Evolutionary conservation across 495 filamentous ascomycete species (phyloP).

Genomic region (Sphaerosporella brunnea): DNA sequence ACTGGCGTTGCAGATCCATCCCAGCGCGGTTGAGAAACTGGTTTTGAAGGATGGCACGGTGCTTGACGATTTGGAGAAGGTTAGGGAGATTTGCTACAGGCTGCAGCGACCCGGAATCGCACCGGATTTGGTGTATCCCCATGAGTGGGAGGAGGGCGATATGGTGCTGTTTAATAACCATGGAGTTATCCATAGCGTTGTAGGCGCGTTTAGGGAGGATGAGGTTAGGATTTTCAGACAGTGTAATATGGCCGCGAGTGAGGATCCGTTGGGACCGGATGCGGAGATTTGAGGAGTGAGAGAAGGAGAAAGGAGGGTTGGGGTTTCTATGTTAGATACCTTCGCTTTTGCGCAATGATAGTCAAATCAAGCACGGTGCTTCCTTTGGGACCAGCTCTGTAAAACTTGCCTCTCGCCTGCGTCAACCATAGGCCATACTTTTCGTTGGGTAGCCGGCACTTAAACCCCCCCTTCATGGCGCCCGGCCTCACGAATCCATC

Average conservation of each 20-base stretch:
- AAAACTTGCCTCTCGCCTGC: no score
- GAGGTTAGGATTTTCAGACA: conserved; percentile 57
- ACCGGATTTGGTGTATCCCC: conserved; percentile 47
- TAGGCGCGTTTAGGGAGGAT: conserved; percentile 51
- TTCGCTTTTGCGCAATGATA: no score
- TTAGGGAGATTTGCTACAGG: conserved; percentile 47
- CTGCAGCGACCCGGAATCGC: conserved; percentile 55
- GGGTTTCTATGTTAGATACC: no score
- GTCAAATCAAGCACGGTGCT: no score
- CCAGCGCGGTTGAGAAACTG: conserved; percentile 45
- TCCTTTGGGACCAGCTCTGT: no score
- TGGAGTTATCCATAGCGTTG: conserved; percentile 52
- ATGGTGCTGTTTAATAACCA: conserved; percentile 58
- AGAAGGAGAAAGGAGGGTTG: no score
- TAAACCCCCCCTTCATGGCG: no score
- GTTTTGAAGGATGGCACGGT: conserved; percentile 44
- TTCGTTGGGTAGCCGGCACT: no score
- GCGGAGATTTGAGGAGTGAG: conserved; percentile 9
- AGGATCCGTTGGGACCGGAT: conserved; percentile 34
- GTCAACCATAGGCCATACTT: no score
- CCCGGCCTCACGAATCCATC: no score
- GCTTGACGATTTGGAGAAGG: conserved; percentile 44
- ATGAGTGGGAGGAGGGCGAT: conserved; percentile 60
- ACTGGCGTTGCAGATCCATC: conserved; percentile 52
- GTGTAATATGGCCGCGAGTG: conserved; percentile 51